A percentile compares a stretch with the other conserved stretches of the same genome.
Conservation (phyloP, 306 rosid genomes). For the Quercus gilva region DNA sequence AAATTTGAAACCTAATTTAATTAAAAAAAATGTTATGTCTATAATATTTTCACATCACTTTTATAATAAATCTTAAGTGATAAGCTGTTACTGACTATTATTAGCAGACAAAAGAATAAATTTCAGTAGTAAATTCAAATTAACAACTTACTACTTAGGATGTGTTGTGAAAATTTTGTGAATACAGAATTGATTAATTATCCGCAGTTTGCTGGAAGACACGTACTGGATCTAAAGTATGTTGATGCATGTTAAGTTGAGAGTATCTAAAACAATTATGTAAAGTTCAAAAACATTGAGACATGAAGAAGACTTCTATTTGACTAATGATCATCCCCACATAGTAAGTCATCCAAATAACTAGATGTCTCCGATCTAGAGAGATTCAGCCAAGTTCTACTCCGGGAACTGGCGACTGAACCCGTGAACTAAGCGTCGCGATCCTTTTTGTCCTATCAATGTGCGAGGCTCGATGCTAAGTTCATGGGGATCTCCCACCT, state of each 20-base stretch:
- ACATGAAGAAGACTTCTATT: neutral
- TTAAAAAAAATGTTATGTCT: too few species aligned
- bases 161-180: too few species aligned
- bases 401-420: constrained; percentile 21
- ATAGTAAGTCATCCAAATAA: neutral
- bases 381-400: constrained; percentile 32
- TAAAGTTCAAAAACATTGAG: neutral
- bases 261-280: neutral
- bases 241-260: neutral
- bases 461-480: constrained; percentile 8
- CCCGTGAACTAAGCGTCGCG: constrained; percentile 20
- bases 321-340: constrained; percentile 10
- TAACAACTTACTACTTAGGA: too few species aligned
- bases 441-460: constrained; percentile 25
- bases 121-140: too few species aligned
- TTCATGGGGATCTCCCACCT: constrained; percentile 38
- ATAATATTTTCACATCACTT: too few species aligned
- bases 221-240: neutral
- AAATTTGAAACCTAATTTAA: too few species aligned
- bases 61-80: too few species aligned
- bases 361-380: constrained; percentile 28
- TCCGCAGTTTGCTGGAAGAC: neutral
- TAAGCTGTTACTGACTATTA: too few species aligned
- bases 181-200: neutral
- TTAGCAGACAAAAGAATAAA: too few species aligned